Conservation (phyloP, 805 yeast genomes). For the Hanseniaspora clermontiae region DNA sequence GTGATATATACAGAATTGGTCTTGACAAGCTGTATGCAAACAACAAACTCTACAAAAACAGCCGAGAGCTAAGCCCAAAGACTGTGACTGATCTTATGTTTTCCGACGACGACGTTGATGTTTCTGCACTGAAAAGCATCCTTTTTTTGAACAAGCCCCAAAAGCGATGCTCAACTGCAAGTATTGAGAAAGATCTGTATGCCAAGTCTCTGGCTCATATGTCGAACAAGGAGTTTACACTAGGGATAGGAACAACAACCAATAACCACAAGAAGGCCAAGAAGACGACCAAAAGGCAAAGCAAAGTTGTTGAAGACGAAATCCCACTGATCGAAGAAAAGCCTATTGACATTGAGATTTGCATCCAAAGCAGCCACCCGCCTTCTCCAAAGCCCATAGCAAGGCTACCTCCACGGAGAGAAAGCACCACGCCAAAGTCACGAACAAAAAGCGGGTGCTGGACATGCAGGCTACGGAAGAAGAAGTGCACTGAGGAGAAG, state of each 20-base stretch:
- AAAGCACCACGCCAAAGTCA: constrained; percentile 16
- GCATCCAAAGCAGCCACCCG: no score
- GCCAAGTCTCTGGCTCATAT: background rate
- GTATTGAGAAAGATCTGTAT: background rate
- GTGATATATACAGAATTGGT: background rate
- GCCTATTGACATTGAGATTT: no score
- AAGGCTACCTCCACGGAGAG: background rate
- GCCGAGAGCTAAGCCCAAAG: background rate
- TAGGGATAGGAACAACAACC: background rate
- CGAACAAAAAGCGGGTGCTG: constrained; percentile 58
- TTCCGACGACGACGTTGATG: background rate
- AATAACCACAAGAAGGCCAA: background rate
- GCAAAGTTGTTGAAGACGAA: background rate
- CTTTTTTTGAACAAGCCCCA: background rate
- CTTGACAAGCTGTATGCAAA: background rate
- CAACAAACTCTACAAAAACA: background rate
- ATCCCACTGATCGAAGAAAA: no score
- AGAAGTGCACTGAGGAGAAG: constrained; percentile 55
- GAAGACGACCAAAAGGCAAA: no score
- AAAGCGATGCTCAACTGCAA: background rate
- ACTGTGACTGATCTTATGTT: background rate
- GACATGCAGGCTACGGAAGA: constrained; percentile 65
- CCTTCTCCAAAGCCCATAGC: background rate
- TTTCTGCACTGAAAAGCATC: background rate
- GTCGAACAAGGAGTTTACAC: background rate